These are phyloP conservation scores for Fulvia fulva DNA, from an alignment of 2,329 filamentous ascomycete species.

Conservation along the genomic window DNA sequence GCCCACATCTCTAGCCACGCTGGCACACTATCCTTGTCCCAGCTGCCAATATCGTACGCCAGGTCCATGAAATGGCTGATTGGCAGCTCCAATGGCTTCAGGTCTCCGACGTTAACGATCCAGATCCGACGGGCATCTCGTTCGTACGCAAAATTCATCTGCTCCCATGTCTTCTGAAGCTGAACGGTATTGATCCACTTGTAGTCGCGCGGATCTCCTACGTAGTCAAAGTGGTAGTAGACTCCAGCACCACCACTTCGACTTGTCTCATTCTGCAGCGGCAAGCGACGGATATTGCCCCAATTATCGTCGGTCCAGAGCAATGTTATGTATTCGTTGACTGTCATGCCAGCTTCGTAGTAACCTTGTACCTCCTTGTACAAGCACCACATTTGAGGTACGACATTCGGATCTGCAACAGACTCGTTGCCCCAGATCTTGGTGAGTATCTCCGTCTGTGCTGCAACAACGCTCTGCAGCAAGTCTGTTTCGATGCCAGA, in stretches of 20 bases:
- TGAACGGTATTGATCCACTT: slow-evolving; percentile 63
- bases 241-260: slow-evolving; percentile 61
- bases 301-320: slow-evolving; percentile 64
- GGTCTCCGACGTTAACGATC: slow-evolving; percentile 65
- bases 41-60: slow-evolving; percentile 59
- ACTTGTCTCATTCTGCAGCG: slow-evolving; percentile 56
- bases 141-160: slow-evolving; percentile 60
- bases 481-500: slow-evolving; percentile 54
- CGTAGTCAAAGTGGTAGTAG: slow-evolving; percentile 64
- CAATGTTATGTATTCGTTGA: slow-evolving; percentile 64
- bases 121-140: slow-evolving; percentile 59
- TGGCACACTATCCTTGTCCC: slow-evolving; percentile 53
- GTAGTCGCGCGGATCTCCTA: slow-evolving; percentile 53
- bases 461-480: slow-evolving; percentile 57
- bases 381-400: slow-evolving; percentile 68
- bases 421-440: slow-evolving; percentile 52
- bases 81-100: slow-evolving; percentile 63
- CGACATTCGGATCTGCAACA: slow-evolving; percentile 45
- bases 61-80: slow-evolving; percentile 66
- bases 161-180: slow-evolving; percentile 61
- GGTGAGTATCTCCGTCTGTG: slow-evolving; percentile 57
- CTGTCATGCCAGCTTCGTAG: slow-evolving; percentile 58
- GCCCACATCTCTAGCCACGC: slow-evolving; percentile 58
- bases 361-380: slow-evolving; percentile 73
- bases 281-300: slow-evolving; percentile 62